Conservation (phyloP, 1,284 basidiomycete species). For the Fomitopsis betulina region DNA sequence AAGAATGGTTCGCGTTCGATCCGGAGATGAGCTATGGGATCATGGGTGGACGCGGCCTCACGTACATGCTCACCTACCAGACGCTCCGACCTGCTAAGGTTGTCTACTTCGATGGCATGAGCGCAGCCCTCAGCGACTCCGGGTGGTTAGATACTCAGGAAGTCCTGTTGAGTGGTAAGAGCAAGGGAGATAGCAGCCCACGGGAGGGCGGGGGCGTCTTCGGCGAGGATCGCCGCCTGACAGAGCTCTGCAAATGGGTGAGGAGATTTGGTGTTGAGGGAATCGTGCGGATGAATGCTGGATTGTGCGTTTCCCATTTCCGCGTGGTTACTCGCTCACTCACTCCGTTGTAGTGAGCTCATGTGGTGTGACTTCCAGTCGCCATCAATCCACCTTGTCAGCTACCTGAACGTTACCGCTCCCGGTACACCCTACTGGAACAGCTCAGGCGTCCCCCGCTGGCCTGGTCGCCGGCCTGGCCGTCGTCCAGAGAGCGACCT, state of each 20-base stretch:
- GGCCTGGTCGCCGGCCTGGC: not conserved
- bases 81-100: conserved; percentile 3
- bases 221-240: not conserved
- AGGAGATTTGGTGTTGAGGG: conserved; percentile 3
- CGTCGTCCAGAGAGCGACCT: not conserved
- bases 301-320: conserved; percentile 1
- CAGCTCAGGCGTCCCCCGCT: not conserved
- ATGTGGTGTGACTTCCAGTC: conserved; percentile 10
- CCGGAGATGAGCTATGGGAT: conserved; percentile 12
- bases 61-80: conserved; percentile 7
- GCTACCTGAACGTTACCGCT: conserved; percentile 8
- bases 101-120: conserved; percentile 9
- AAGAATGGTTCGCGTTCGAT: conserved; percentile 10
- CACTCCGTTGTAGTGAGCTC: not conserved
- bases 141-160: conserved; percentile 10
- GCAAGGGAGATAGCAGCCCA: not conserved
- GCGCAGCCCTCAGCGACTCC: conserved; percentile 3
- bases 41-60: conserved; percentile 8
- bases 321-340: not conserved
- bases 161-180: conserved; percentile 1
- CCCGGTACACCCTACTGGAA: conserved; percentile 6
- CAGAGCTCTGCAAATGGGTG: conserved; percentile 3
- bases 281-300: conserved; percentile 8
- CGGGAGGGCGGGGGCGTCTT: not conserved
- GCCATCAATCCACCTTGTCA: conserved; percentile 6